These are phyloP conservation scores for Gnomoniopsis sp. DNA, from an alignment of 2,329 filamentous ascomycete genomes.

Conservation along the genomic window DNA sequence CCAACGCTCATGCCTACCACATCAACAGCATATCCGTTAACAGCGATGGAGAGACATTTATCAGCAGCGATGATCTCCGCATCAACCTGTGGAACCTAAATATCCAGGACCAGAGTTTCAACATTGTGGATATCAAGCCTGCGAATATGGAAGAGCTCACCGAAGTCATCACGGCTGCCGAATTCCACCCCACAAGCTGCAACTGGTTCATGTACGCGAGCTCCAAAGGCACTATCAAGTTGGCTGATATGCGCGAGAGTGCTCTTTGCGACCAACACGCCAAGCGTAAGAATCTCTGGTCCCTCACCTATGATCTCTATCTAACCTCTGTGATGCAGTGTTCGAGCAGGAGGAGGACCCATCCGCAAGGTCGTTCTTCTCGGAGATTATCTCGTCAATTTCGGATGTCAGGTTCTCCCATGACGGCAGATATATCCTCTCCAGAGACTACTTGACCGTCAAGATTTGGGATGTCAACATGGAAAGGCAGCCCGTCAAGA, in stretches of 20 bases:
- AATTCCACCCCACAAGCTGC: conserved; percentile 95
- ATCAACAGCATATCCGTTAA: conserved; percentile 99
- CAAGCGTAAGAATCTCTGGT: conserved; percentile 65
- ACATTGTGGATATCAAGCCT: conserved; percentile 99
- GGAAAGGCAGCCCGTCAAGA: conserved; percentile 96
- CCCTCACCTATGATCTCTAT: conserved; percentile 10
- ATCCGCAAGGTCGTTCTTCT: conserved; percentile 96
- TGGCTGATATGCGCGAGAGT: conserved; percentile 97
- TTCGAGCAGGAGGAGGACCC: conserved; percentile 99
- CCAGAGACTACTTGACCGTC: conserved; percentile 94
- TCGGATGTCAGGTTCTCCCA: conserved; percentile 97
- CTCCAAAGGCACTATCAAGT: conserved; percentile 97
- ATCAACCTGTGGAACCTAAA: conserved; percentile 99
- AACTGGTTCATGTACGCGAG: conserved; percentile 99
- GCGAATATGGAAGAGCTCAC: conserved; percentile 99
- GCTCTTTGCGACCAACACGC: conserved; percentile 93
- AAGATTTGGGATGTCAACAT: conserved; percentile 99
- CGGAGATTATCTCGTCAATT: conserved; percentile 98
- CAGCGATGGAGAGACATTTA: conserved; percentile 98
- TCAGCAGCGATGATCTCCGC: conserved; percentile 94
- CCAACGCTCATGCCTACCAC: conserved; percentile 97
- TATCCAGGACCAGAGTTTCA: conserved; percentile 99
- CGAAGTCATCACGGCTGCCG: conserved; percentile 96
- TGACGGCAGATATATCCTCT: conserved; percentile 95
- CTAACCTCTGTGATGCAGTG: conserved; percentile 50